A percentile compares a stretch with the other conserved stretches of the same genome.
These are phyloP conservation scores for Pseudogymnoascus sp. DNA, from an alignment of 2,329 filamentous ascomycete species.

Conservation along the genomic window DNA sequence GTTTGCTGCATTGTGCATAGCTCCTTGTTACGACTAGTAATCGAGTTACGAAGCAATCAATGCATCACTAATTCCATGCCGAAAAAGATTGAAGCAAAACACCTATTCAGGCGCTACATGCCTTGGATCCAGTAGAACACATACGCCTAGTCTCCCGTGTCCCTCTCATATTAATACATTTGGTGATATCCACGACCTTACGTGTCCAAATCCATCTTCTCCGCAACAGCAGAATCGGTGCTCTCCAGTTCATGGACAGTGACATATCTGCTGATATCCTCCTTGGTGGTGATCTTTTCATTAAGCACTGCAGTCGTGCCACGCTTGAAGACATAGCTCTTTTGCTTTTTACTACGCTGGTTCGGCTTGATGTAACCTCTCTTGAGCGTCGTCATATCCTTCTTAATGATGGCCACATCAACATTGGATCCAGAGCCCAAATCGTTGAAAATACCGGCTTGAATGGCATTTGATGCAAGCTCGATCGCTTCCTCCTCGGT, in stretches of 20 bases:
- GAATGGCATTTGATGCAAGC: constrained; percentile 77
- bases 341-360: constrained; percentile 79
- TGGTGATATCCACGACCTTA: constrained; percentile 28
- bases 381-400: constrained; percentile 88
- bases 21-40: neutral
- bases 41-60: neutral
- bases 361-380: constrained; percentile 92
- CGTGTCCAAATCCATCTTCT: constrained; percentile 63
- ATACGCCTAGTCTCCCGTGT: constrained; percentile 6
- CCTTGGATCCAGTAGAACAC: constrained; percentile 5
- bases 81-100: neutral
- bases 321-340: constrained; percentile 82
- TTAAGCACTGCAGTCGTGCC: constrained; percentile 95
- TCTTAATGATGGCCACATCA: constrained; percentile 90
- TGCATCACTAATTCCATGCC: constrained; percentile 2
- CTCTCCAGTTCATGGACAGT: constrained; percentile 72
- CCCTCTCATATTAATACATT: constrained; percentile 5
- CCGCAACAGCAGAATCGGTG: constrained; percentile 49
- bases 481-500: constrained; percentile 74
- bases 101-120: constrained; percentile 3
- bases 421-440: constrained; percentile 95
- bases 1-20: neutral
- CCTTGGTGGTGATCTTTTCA: constrained; percentile 90
- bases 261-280: constrained; percentile 89
- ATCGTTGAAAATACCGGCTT: constrained; percentile 98